These are phyloP conservation scores for Funneliformis caledonium DNA, from an alignment of 371 early-diverging fungal genomes.

Conservation along the genomic window DNA sequence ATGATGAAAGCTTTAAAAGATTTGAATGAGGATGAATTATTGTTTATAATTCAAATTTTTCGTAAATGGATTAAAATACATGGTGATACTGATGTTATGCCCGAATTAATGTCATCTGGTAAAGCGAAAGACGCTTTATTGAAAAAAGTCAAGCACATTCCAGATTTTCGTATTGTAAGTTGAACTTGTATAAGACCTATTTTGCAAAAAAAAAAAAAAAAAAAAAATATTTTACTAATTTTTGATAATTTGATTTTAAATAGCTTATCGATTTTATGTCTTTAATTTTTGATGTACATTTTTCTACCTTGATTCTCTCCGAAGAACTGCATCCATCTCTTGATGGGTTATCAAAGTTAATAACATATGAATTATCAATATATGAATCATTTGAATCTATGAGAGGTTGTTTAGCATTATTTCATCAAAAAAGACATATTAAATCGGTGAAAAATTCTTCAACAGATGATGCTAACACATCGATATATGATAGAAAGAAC, in stretches of 20 bases:
- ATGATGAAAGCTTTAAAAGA: constrained; percentile 62
- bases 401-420: constrained; percentile 56
- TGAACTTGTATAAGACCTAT: background rate
- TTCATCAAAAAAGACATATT: constrained; percentile 51
- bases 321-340: constrained; percentile 57
- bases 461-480: background rate
- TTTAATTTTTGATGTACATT: constrained; percentile 61
- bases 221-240: background rate
- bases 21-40: constrained; percentile 55
- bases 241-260: background rate
- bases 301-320: constrained; percentile 62
- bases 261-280: constrained; percentile 61
- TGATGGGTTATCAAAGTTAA: constrained; percentile 47
- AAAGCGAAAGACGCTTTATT: constrained; percentile 2
- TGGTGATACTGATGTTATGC: background rate
- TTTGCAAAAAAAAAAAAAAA: background rate
- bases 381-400: constrained; percentile 56
- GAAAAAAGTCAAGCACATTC: constrained; percentile 31
- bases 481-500: background rate
- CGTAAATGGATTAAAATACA: constrained; percentile 49
- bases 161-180: constrained; percentile 48
- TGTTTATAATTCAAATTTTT: constrained; percentile 52
- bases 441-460: background rate
- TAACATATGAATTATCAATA: constrained; percentile 51
- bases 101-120: constrained; percentile 31